Percentiles rank a stretch among this genome's conserved stretches.
Conservation (phyloP, 768 basidiomycete genomes). For the Nidularia pulvinata region DNA sequence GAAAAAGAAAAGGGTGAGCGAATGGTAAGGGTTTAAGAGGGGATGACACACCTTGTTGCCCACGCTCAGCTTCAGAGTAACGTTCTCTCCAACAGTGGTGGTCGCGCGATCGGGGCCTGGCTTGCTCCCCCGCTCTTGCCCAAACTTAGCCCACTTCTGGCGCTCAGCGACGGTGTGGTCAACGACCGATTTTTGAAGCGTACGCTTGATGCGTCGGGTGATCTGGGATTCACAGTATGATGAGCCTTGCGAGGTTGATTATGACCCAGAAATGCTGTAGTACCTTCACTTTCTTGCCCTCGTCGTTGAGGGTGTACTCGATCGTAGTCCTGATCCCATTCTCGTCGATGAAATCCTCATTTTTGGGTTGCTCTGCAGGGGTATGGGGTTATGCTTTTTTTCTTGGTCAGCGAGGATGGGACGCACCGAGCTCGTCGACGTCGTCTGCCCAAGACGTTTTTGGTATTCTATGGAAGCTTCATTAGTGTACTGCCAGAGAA, state of each 20-base stretch:
- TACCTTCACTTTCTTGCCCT: conserved; percentile 95
- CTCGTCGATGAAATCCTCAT: conserved; percentile 76
- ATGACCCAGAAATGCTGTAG: conserved; percentile 4
- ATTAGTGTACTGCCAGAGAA: neutral
- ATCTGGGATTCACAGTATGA: conserved; percentile 43
- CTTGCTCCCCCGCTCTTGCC: conserved; percentile 84
- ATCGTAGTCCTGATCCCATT: conserved; percentile 87
- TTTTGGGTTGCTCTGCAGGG: conserved; percentile 45
- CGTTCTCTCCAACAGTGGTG: conserved; percentile 80
- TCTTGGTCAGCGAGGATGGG: neutral
- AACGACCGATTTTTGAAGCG: conserved; percentile 89
- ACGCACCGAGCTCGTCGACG: conserved; percentile 71
- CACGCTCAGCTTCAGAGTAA: conserved; percentile 45
- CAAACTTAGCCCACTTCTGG: conserved; percentile 94
- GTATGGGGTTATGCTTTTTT: conserved; percentile 1
- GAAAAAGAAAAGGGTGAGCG: neutral
- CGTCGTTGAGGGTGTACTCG: conserved; percentile 85
- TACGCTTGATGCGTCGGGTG: conserved; percentile 83
- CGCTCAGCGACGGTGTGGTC: conserved; percentile 94
- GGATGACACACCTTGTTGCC: conserved; percentile 54
- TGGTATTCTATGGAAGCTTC: conserved; percentile 25
- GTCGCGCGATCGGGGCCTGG: conserved; percentile 93
- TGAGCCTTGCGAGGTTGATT: neutral
- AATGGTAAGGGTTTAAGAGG: neutral
- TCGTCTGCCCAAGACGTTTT: conserved; percentile 92